Percentiles rank a stretch among this genome's conserved stretches.
Evolutionary conservation across 148 eudicot species (phyloP).

Genomic region (Nyssa sinensis): DNA sequence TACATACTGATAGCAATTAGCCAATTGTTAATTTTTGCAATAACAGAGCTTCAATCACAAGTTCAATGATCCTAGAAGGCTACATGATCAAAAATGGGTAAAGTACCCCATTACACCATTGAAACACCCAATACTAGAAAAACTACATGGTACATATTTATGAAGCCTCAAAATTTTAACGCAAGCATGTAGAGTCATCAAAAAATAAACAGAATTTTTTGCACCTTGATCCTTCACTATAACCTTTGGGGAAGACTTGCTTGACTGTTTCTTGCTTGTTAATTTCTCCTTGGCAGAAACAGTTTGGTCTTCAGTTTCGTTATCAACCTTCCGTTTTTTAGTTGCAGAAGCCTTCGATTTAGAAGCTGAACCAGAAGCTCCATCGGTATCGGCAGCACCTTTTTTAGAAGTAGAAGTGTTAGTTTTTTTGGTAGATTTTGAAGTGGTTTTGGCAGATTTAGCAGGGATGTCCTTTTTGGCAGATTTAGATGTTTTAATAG

Average conservation of each 20-base stretch:
- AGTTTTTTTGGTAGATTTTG: constrained; percentile 48
- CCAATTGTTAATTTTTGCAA: no score
- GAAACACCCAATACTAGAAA: neutral
- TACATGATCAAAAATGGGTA: neutral
- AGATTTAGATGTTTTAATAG: constrained; percentile 37
- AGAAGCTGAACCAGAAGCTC: constrained; percentile 42
- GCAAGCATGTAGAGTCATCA: neutral
- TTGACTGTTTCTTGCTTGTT: constrained; percentile 48
- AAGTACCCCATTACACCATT: neutral
- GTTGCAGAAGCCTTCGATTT: constrained; percentile 44
- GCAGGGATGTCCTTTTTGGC: constrained; percentile 24
- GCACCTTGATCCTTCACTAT: constrained; percentile 56
- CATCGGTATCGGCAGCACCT: constrained; percentile 40
- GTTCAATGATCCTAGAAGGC: neutral
- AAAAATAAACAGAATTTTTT: neutral
- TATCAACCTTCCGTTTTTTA: constrained; percentile 72
- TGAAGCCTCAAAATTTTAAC: neutral
- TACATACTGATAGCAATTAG: no score
- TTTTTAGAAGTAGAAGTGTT: constrained; percentile 33
- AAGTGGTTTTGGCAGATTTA: constrained; percentile 41
- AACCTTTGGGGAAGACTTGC: constrained; percentile 44
- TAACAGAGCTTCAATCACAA: no score
- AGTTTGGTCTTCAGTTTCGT: constrained; percentile 37
- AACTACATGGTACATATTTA: neutral
- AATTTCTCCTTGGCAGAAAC: constrained; percentile 36